Conservation (phyloP, 2,329 filamentous ascomycete genomes). For the Fusarium sp. region DNA sequence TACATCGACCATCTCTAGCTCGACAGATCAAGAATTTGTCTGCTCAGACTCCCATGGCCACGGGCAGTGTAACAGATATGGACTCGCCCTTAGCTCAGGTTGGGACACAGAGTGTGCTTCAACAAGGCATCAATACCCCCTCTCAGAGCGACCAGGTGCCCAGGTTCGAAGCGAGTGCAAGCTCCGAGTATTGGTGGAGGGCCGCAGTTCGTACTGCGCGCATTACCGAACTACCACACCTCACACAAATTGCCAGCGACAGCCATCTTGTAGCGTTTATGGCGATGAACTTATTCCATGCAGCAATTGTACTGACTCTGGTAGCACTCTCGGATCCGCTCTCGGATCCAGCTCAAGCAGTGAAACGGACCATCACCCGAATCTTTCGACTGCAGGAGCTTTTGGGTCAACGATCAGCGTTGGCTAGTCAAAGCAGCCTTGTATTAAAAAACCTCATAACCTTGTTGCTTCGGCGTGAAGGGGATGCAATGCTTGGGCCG, state of each 20-base stretch:
- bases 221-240: neutral
- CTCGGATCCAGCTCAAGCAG: neutral
- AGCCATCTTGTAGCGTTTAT: conserved; percentile 1
- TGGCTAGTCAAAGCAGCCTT: conserved; percentile 1
- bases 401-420: neutral
- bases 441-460: neutral
- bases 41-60: neutral
- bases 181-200: conserved; percentile 2
- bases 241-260: neutral
- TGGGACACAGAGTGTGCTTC: neutral
- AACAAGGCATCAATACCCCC: too few relatives aligned
- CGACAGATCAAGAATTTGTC: neutral
- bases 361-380: conserved; percentile 1
- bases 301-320: neutral
- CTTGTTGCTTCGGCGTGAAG: neutral
- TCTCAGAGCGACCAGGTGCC: neutral
- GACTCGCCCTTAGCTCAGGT: neutral
- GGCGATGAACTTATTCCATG: conserved; percentile 1
- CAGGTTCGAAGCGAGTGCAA: neutral
- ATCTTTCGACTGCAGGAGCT: neutral
- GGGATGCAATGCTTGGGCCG: neutral
- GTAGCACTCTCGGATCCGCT: neutral
- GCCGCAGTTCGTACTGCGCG: neutral
- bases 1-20: neutral
- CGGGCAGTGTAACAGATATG: neutral